Evolutionary conservation across 1,284 basidiomycete genomes (phyloP).

Genomic region (Microbotryomycetes sp.): DNA sequence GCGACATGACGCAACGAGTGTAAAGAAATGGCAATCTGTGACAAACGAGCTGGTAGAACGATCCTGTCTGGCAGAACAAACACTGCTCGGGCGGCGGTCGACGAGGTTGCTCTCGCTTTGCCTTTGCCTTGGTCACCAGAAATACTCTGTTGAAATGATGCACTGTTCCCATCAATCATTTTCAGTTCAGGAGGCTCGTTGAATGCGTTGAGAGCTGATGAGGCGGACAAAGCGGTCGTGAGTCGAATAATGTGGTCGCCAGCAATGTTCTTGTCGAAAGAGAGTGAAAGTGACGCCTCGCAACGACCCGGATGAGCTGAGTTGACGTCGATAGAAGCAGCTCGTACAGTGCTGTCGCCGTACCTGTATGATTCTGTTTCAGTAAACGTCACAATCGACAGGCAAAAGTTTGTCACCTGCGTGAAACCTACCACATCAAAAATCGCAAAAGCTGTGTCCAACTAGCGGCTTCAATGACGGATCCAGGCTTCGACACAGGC

Average conservation of each 20-base stretch:
- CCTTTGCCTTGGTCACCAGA: constrained; percentile 7
- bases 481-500: constrained; percentile 1
- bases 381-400: too few relatives aligned
- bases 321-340: constrained; percentile 8
- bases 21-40: constrained; percentile 24
- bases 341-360: constrained; percentile 17
- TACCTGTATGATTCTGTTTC: constrained; percentile 6
- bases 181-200: neutral
- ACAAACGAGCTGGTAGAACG: constrained; percentile 25
- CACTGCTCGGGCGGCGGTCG: neutral
- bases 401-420: neutral
- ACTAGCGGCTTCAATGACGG: constrained; percentile 20
- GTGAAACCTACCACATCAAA: constrained; percentile 21
- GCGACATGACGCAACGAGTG: constrained; percentile 30
- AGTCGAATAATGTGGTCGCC: constrained; percentile 16
- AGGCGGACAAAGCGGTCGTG: constrained; percentile 10
- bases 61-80: constrained; percentile 26
- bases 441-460: constrained; percentile 23
- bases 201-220: neutral
- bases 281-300: constrained; percentile 19
- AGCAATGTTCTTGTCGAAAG: constrained; percentile 20
- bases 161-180: neutral
- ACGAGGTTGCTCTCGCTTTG: neutral
- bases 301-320: constrained; percentile 6
- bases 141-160: neutral